Evolutionary conservation across 805 yeast genomes (phyloP).

Genomic region (Jamesozyma spencerorum): DNA sequence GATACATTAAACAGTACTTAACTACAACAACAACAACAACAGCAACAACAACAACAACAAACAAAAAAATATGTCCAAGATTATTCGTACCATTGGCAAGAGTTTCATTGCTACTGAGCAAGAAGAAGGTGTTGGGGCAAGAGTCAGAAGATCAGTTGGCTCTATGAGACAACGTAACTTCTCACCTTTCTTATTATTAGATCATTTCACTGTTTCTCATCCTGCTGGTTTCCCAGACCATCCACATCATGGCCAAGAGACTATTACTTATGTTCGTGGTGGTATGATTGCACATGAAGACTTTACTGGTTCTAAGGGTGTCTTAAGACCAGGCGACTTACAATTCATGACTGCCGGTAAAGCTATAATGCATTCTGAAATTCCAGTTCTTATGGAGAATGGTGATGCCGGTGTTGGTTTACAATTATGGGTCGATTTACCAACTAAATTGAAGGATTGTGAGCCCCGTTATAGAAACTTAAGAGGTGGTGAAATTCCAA

Average conservation of each 20-base stretch:
- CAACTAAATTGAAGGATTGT: slow-evolving; percentile 48
- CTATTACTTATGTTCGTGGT: slow-evolving; percentile 56
- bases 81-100: slow-evolving; percentile 40
- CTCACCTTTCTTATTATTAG: slow-evolving; percentile 73
- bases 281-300: slow-evolving; percentile 77
- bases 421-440: slow-evolving; percentile 86
- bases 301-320: slow-evolving; percentile 76
- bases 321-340: slow-evolving; percentile 70
- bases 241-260: slow-evolving; percentile 77
- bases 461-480: slow-evolving; percentile 76
- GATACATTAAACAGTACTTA: not conserved
- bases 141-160: slow-evolving; percentile 75
- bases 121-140: slow-evolving; percentile 83
- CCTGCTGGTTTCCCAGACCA: slow-evolving; percentile 77
- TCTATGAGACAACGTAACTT: slow-evolving; percentile 58
- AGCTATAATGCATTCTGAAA: slow-evolving; percentile 80
- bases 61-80: slow-evolving; percentile 3
- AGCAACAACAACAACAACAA: not conserved
- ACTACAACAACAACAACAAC: not conserved
- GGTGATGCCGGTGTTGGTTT: slow-evolving; percentile 52
- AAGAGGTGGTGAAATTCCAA: slow-evolving; percentile 60
- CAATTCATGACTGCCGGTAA: slow-evolving; percentile 93
- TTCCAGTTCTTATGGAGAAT: slow-evolving; percentile 53
- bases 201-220: slow-evolving; percentile 58
- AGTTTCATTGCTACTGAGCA: slow-evolving; percentile 54